Evolutionary conservation across 257 asterid species (phyloP), one percentile per base, ranked within the genome.

Genomic region (Nicotiana tomentosiformis): DNA sequence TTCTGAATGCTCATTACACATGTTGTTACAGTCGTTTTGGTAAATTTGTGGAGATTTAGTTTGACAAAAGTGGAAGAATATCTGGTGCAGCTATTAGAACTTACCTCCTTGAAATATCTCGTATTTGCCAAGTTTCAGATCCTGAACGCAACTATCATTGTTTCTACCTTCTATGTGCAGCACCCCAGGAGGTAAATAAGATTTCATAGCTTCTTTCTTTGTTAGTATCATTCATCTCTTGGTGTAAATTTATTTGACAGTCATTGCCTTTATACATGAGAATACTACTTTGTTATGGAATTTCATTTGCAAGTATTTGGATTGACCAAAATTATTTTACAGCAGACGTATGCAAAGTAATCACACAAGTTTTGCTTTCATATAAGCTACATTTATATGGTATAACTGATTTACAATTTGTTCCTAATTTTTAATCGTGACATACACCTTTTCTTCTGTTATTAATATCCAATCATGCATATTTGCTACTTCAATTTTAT

Each of bases 51-150:
- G 99, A 96, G 89, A 96, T 96, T 86, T 98, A 96, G 82, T 96
- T 96, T 85, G 95, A 96, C 85, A 94, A 94, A 91, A 90, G 90
- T 23, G 96, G 97, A 85, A 90, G 94, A 89, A 96, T 96, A 87
- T 96, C 99, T 37, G 99, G 98, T 84, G 99, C 99, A 61, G 98
- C 98, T 84, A 94, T 96, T 87, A 90, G 99, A 82, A 96, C 99
- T 10, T 96, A 96, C 89, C 98, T 96, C 90, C 96, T 96, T 37
- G 99, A 96, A 90, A 92, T 97, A 86, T 96, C 99, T 86, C 97
- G 99, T 77, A 98, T 96, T 88, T 96, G 98, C 93, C 98, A 96
- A 89, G 77, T 93, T 84, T 94, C 99, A 77, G 99, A 96, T 78
- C 98, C 99, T 26, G 99, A 96, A 77, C 95, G 99, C 85, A 96